A percentile compares a stretch with the other conserved stretches of the same genome.
These are phyloP conservation scores for Trichoderma asperellum DNA, from an alignment of 2,329 filamentous ascomycete species.

Conservation along the genomic window DNA sequence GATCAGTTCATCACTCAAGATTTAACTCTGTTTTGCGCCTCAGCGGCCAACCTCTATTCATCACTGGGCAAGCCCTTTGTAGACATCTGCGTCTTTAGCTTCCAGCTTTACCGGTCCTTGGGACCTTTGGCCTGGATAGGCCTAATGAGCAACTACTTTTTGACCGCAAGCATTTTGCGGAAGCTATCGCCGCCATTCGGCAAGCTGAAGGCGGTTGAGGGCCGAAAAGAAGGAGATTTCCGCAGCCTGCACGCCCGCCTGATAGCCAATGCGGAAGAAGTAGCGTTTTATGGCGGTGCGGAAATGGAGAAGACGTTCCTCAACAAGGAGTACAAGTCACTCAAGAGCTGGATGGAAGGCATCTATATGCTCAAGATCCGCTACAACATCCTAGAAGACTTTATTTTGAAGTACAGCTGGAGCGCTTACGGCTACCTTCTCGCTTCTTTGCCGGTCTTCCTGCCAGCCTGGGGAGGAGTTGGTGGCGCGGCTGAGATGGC, in stretches of 20 bases:
- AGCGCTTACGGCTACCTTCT: constrained; percentile 95
- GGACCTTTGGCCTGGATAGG: constrained; percentile 86
- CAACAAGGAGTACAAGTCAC: constrained; percentile 86
- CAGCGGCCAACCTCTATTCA: constrained; percentile 90
- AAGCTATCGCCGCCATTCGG: constrained; percentile 93
- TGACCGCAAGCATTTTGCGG: constrained; percentile 87
- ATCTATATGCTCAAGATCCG: constrained; percentile 98
- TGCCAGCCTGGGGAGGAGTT: constrained; percentile 90
- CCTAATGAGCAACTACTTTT: constrained; percentile 88
- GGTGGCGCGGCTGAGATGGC: constrained; percentile 72
- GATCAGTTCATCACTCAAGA: constrained; percentile 99
- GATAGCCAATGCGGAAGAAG: constrained; percentile 95
- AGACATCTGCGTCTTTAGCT: constrained; percentile 98
- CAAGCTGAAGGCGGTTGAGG: constrained; percentile 94
- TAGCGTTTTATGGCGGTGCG: constrained; percentile 95
- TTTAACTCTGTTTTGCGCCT: constrained; percentile 90
- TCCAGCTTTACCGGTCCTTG: constrained; percentile 89
- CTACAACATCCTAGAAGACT: constrained; percentile 98
- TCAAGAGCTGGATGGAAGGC: constrained; percentile 96
- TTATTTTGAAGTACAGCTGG: constrained; percentile 98
- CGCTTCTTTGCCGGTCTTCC: constrained; percentile 88
- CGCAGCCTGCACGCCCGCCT: constrained; percentile 86
- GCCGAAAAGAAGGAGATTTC: constrained; percentile 93
- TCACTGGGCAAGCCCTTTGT: constrained; percentile 97
- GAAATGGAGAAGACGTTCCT: constrained; percentile 94